phyloP scores from a whole-genome alignment of 352 stramenopile species.

The Aphanomyces astaci region DNA sequence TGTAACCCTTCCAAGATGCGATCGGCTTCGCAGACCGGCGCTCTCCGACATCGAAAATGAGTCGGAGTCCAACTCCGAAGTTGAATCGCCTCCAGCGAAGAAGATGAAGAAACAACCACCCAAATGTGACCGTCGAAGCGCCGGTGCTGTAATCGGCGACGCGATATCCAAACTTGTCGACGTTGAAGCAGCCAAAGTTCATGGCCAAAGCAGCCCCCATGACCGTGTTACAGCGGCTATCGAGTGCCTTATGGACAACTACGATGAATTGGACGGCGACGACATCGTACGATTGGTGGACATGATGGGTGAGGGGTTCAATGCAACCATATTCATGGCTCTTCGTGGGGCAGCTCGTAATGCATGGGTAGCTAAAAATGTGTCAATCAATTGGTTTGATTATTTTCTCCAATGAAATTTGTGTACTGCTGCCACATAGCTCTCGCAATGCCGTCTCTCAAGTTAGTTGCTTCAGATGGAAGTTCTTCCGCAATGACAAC shows the following conservation, averaged over 20 bases:
- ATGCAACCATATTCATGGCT: background rate
- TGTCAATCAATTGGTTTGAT: background rate
- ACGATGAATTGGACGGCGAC: background rate
- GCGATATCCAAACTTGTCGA: conserved; percentile 4
- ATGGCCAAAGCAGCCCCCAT: background rate
- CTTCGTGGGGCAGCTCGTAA: conserved; percentile 1
- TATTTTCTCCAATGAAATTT: no score
- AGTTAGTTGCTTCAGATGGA: no score
- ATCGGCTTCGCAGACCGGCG: background rate
- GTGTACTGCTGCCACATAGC: no score
- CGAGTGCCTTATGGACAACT: background rate
- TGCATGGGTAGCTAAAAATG: background rate
- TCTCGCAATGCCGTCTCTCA: no score
- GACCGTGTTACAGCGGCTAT: background rate
- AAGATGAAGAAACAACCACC: background rate
- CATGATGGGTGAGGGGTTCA: background rate
- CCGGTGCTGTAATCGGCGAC: background rate
- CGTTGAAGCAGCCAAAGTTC: background rate
- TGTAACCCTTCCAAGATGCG: background rate
- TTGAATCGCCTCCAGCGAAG: background rate
- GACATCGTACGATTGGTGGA: background rate
- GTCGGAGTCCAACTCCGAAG: background rate
- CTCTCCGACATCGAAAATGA: background rate
- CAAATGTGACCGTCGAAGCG: background rate
- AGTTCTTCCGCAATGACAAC: no score